Percentiles rank a stretch among this genome's conserved stretches.
These are phyloP conservation scores for Suillus lakei DNA, from an alignment of 768 basidiomycete species.

Conservation along the genomic window DNA sequence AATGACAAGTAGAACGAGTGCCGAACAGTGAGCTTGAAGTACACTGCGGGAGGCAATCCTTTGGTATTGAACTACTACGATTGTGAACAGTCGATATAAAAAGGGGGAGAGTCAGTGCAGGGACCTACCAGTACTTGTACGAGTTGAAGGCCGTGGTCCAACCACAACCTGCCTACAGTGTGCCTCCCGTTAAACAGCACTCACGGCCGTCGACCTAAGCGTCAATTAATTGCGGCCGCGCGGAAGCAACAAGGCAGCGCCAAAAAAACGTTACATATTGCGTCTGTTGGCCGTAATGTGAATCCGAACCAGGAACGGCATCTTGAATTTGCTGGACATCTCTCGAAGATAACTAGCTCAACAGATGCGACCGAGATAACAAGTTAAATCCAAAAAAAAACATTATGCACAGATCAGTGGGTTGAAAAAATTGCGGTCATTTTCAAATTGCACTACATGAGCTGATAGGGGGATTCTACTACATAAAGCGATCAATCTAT, in stretches of 20 bases:
- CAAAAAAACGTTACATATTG: constrained; percentile 8
- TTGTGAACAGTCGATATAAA: constrained; percentile 5
- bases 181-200: constrained; percentile 6
- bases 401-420: neutral
- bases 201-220: constrained; percentile 3
- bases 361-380: neutral
- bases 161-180: neutral
- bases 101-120: neutral
- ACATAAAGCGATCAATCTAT: neutral
- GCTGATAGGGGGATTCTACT: neutral
- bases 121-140: neutral
- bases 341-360: neutral
- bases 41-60: neutral
- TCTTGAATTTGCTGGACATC: neutral
- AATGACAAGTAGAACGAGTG: neutral
- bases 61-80: neutral
- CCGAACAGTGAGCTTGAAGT: neutral
- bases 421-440: neutral
- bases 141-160: constrained; percentile 3
- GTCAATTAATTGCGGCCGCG: constrained; percentile 8
- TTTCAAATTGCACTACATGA: neutral
- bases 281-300: neutral
- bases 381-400: neutral
- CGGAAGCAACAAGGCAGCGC: constrained; percentile 8
- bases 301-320: constrained; percentile 5